Evolutionary conservation across 768 basidiomycete genomes (phyloP), one percentile per base, ranked within the genome.

Genomic region (Lentinula lateritia): DNA sequence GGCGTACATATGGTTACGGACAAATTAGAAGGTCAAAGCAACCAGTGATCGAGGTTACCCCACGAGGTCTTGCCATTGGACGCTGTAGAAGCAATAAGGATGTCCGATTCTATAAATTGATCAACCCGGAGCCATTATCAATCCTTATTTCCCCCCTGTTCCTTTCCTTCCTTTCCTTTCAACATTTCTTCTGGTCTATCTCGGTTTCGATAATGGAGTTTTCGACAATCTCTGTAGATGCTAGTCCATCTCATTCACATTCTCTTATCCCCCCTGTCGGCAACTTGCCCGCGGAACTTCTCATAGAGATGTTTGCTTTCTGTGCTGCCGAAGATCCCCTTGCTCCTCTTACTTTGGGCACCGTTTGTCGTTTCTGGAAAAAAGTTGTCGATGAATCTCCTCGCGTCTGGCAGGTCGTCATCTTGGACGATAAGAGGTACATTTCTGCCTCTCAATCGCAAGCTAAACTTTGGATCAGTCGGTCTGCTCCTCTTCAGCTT

Each of bases 281-380:
- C 18, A 35, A 43, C 63, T 68, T 90, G 15, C 89, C 89, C 0
- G 72, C 80, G 10, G 89, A 91, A 61, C 69, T 91, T 12, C 77
- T 90, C 32, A 76, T 83, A 63, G 82, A 87, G 61, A 82, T 88
- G 50, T 90, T 90, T 71, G 69, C 70, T 3, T 76, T 74, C 45
- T 78, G 75, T 63, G 74, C 76, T 1, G 67, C 69, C n/a, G 74
- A 72, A 32, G 76, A 81, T n/a, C 72, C 81, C 7, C 72, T 82
- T 32, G 74, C 78, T 0, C 83, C 83, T 4, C 70, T 88, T 56
- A 71, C 67, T 16, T 70, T 91, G 42, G 76, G 76, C 32, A 66
- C 70, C 18, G 87, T 91, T 32, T 90, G 85, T 59, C 76, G 69
- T 23, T 74, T 77, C 63, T 92, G 90, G 89, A 77, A 75, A 62